Evolutionary conservation across 495 filamentous ascomycete genomes (phyloP), one percentile per base, ranked within the genome.

Genomic region (Tuber melanosporum): DNA sequence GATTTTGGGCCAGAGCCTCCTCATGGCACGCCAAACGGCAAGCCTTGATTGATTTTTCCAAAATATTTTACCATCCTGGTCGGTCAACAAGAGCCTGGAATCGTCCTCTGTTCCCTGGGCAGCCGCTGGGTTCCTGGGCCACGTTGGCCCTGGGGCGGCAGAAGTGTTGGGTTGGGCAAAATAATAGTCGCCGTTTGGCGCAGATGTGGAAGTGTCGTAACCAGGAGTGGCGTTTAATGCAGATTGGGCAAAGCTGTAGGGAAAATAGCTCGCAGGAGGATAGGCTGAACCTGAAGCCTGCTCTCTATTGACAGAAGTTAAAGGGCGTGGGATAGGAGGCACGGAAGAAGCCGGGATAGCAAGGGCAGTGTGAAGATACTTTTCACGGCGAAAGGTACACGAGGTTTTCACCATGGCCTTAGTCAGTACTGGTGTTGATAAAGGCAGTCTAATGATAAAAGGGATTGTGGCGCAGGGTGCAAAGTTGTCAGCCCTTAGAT

Each of bases 11-110:
- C 78, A 80, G 43, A 80, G 43, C 47, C 78, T 75, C 66, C 79
- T 80, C 78, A 80, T 80, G 36, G 78, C 78, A 19, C 77, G 77
- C 78, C 78, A 80, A 39, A 80, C 78, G 42, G 73, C 78, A 36
- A 73, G 73, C 47, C 78, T 75, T n/a, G 78, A 73, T 49, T 80
- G 77, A 32, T 80, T 80, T 41, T 69, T 80, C 78, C 78, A 80
- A 73, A 80, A 80, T 10, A 71, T 32, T 45, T 73, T 79, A 5
- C 78, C 77, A 19, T 80, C 77, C 9, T 79, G 77, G 10, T 46
- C 73, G 4, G 74, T 46, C 15, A 79, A 52, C 17, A 80, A 26
- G 17, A 74, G 32, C 19, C 77, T 76, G 10, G 78, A 45, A 8
- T 71, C 77, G 73, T 73, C 71, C 2, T 74, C 77, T 17, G n/a